Evolutionary conservation across 2,329 filamentous ascomycete genomes (phyloP), one percentile per base, ranked within the genome.

Genomic region (Pseudocercospora ulei): DNA sequence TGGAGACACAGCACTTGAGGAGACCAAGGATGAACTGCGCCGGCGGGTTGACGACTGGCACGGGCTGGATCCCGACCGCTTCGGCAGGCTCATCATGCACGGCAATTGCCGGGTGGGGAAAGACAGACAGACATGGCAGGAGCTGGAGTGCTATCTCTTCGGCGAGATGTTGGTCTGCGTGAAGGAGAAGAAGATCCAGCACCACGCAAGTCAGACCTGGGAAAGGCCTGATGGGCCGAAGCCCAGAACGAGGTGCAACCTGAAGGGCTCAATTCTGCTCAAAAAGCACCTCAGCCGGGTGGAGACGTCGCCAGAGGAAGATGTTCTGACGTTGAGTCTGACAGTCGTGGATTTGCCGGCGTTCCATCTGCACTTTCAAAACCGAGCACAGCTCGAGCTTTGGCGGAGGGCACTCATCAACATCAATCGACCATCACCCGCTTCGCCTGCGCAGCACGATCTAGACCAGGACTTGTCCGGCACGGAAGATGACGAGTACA

Each of bases 101-200:
- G 88, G 86, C 17, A 87, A 81, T 2, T 76, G 98, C 41, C 79
- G 84, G 37, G 90, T 98, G 13, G 90, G 90, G 53, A 98, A 98
- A 64, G 90, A 98, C 62, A 86, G 86, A 51, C 73, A 88, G 49
- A 87, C 87, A 4, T 98, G 90, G 90, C 90, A 98, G 66, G 90
- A 96, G 60, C 66, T 98, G 39, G 87, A 98, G 61, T 98, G 90
- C 62, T 98, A 85, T 60, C 72, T 98, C 18, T 98, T 98, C 58
- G 84, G 82, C 3, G 90, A 98, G 65, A 98, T 98, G 90, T 80
- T 98, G 54, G 98, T 98, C 49, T 98, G 90, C 58, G 86, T 98
- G 45, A 98, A 96, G 64, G 90, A 96, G 65, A 96, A 95, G 73
- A 94, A 87, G 65, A 63, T 70, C 5, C 60, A 68, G 6, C 51